Conservation (phyloP, 306 rosid genomes). For the Herpetospermum pedunculosum region DNA sequence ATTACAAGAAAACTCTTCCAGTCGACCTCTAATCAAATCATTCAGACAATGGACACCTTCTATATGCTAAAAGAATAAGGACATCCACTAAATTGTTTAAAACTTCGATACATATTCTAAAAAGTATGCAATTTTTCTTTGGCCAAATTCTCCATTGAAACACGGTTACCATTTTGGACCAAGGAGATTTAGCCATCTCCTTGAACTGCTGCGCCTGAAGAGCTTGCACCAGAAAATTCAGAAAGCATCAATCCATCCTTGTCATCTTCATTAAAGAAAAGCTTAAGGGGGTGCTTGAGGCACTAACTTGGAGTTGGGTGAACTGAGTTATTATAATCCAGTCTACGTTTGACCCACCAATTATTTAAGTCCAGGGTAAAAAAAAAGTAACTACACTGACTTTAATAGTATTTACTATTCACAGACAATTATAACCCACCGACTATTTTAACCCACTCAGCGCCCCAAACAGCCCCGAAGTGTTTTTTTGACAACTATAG, state of each 20-base stretch:
- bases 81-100: not conserved
- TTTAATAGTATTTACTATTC: too few relatives aligned
- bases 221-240: not conserved
- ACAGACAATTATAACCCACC: too few relatives aligned
- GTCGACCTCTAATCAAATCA: not conserved
- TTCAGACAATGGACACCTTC: not conserved
- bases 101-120: not conserved
- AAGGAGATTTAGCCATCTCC: slow-evolving; percentile 4
- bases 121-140: not conserved
- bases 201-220: not conserved
- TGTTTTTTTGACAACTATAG: not conserved
- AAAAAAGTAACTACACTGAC: too few relatives aligned
- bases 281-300: too few relatives aligned
- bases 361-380: too few relatives aligned
- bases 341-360: too few relatives aligned
- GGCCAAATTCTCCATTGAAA: not conserved
- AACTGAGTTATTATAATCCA: too few relatives aligned
- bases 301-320: too few relatives aligned
- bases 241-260: not conserved
- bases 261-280: not conserved
- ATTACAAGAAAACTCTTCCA: not conserved
- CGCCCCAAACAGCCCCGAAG: too few relatives aligned
- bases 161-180: not conserved
- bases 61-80: not conserved
- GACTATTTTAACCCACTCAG: too few relatives aligned